Evolutionary conservation across 2,329 filamentous ascomycete genomes (phyloP).

Genomic region (Monosporascus sp.): DNA sequence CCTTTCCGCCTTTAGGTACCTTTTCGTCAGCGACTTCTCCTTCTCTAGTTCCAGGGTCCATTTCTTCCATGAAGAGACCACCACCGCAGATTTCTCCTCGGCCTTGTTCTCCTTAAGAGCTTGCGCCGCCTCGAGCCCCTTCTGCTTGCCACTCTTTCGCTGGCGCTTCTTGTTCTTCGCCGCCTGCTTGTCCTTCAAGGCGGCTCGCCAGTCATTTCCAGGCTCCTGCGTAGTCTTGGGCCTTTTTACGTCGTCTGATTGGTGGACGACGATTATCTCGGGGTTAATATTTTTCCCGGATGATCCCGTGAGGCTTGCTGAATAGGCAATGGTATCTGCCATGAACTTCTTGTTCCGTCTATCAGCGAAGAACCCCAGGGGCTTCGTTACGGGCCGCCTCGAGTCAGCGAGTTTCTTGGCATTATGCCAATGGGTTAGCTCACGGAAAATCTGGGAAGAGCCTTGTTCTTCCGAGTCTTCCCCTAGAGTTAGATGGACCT

Average conservation of each 20-base stretch:
- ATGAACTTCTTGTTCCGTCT: slow-evolving; percentile 59
- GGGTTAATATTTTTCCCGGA: slow-evolving; percentile 58
- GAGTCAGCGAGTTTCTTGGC: slow-evolving; percentile 45
- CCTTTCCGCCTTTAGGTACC: slow-evolving; percentile 44
- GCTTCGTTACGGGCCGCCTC: slow-evolving; percentile 26
- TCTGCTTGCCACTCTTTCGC: slow-evolving; percentile 33
- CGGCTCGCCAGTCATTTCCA: slow-evolving; percentile 11
- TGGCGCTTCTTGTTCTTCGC: slow-evolving; percentile 8
- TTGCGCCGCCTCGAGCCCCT: slow-evolving; percentile 28
- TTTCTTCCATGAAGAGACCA: slow-evolving; percentile 38
- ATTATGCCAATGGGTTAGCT: slow-evolving; percentile 59
- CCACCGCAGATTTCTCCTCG: slow-evolving; percentile 20
- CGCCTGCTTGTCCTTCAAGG: slow-evolving; percentile 16
- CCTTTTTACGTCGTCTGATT: slow-evolving; percentile 8
- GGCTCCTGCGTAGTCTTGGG: slow-evolving; percentile 10
- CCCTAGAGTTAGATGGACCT: slow-evolving; percentile 33
- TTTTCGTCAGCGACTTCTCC: slow-evolving; percentile 34
- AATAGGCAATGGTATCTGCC: slow-evolving; percentile 63
- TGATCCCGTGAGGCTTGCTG: slow-evolving; percentile 63
- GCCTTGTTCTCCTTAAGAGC: slow-evolving; percentile 30
- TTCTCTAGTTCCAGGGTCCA: slow-evolving; percentile 42
- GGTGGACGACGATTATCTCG: slow-evolving; percentile 52
- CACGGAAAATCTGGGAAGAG: slow-evolving; percentile 36
- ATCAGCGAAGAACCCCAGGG: slow-evolving; percentile 27
- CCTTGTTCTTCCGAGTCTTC: slow-evolving; percentile 17